These are phyloP conservation scores for Pseudogymnoascus sp. DNA, from an alignment of 2,329 filamentous ascomycete genomes.

Conservation along the genomic window DNA sequence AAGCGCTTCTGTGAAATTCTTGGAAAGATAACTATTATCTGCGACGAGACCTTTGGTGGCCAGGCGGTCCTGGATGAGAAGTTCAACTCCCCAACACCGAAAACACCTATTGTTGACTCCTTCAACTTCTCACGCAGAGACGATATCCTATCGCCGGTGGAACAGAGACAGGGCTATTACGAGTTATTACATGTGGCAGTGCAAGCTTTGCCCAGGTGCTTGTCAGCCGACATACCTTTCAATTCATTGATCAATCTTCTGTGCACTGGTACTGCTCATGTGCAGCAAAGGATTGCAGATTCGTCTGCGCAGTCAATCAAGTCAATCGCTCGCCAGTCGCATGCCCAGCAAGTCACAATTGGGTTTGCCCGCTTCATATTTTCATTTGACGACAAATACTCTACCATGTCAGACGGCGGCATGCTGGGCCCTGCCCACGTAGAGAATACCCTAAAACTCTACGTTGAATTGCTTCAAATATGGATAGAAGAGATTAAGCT, in stretches of 20 bases:
- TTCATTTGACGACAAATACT: conserved; percentile 94
- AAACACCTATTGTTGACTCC: conserved; percentile 89
- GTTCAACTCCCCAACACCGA: conserved; percentile 76
- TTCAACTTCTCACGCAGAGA: conserved; percentile 86
- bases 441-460: conserved; percentile 84
- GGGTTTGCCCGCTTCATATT: conserved; percentile 97
- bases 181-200: conserved; percentile 92
- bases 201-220: conserved; percentile 86
- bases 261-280: conserved; percentile 93
- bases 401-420: conserved; percentile 95
- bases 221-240: conserved; percentile 84
- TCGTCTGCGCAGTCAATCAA: conserved; percentile 91
- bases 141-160: conserved; percentile 60
- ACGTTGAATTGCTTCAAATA: conserved; percentile 87
- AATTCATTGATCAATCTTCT: conserved; percentile 89
- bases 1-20: conserved; percentile 88
- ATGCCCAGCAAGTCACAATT: conserved; percentile 92
- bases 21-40: conserved; percentile 91
- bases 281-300: conserved; percentile 82
- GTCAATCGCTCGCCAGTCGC: conserved; percentile 85
- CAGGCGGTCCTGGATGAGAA: conserved; percentile 95
- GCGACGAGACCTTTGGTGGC: conserved; percentile 93
- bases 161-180: conserved; percentile 91
- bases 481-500: conserved; percentile 96
- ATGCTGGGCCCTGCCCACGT: conserved; percentile 93